These are phyloP conservation scores for Alternaria solani DNA, from an alignment of 2,329 filamentous ascomycete genomes.

Conservation along the genomic window DNA sequence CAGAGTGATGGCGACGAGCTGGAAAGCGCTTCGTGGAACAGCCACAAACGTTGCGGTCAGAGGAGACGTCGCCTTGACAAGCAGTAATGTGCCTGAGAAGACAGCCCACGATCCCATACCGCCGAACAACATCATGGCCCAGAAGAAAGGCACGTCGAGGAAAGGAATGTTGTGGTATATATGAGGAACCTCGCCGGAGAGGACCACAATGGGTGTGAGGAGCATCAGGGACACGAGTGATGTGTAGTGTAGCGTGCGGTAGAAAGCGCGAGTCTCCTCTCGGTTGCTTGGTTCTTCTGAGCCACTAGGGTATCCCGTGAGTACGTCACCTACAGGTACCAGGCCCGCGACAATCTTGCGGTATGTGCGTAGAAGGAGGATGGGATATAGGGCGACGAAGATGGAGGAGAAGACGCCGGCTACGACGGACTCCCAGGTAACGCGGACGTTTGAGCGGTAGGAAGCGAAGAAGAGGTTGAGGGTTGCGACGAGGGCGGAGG, in stretches of 20 bases:
- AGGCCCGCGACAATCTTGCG: constrained; percentile 56
- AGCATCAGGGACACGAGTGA: constrained; percentile 60
- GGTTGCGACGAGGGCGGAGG: constrained; percentile 59
- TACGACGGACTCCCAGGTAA: constrained; percentile 61
- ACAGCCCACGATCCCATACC: constrained; percentile 59
- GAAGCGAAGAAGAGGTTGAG: constrained; percentile 61
- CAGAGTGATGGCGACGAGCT: constrained; percentile 57
- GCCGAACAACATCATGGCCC: constrained; percentile 61
- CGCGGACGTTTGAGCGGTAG: constrained; percentile 55
- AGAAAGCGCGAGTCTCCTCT: constrained; percentile 61
- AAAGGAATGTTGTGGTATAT: constrained; percentile 63
- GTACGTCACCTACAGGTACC: constrained; percentile 55
- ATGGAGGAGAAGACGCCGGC: constrained; percentile 61
- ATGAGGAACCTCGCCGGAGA: constrained; percentile 59
- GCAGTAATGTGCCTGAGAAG: constrained; percentile 58
- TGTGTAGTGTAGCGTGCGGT: constrained; percentile 61
- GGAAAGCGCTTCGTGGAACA: constrained; percentile 59
- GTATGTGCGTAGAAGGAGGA: constrained; percentile 60
- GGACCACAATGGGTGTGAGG: constrained; percentile 58
- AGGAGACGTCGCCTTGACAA: constrained; percentile 61
- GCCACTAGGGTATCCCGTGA: constrained; percentile 50
- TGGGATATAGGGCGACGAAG: constrained; percentile 62
- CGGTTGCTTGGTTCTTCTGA: constrained; percentile 46
- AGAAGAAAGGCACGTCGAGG: constrained; percentile 64
- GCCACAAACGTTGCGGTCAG: constrained; percentile 60